These are phyloP conservation scores for Phalaenopsis aphrodite DNA, from an alignment of 106 monocot species.

Conservation along the genomic window DNA sequence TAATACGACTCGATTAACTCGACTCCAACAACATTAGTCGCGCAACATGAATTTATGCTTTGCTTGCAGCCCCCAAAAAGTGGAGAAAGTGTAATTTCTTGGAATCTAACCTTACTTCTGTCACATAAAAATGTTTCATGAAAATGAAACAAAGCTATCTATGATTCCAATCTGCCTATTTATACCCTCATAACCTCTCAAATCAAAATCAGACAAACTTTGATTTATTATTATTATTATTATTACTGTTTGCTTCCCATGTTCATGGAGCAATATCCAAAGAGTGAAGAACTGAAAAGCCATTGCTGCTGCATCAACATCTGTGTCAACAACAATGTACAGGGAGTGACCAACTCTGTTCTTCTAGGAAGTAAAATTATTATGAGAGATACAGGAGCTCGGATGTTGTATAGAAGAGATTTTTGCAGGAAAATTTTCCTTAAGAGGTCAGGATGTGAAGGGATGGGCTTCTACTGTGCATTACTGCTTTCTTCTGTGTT, in stretches of 20 bases:
- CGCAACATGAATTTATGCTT: slow-evolving; percentile 1
- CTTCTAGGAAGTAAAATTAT: slow-evolving; percentile 45
- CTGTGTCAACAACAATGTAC: slow-evolving; percentile 74
- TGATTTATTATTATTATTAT: neutral
- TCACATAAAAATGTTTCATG: neutral
- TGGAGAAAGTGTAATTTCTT: neutral
- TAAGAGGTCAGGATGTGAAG: neutral
- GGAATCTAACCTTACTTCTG: neutral
- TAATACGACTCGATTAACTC: no score
- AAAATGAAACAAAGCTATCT: neutral
- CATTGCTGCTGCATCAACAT: slow-evolving; percentile 39
- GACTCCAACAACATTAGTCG: no score
- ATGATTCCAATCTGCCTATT: slow-evolving; percentile 1
- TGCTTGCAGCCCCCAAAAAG: neutral
- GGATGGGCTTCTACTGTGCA: neutral
- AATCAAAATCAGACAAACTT: neutral
- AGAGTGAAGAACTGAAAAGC: neutral
- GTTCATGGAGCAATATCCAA: slow-evolving; percentile 1
- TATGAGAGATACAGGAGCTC: slow-evolving; percentile 52
- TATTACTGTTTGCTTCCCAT: slow-evolving; percentile 30
- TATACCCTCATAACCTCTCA: neutral
- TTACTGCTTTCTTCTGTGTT: neutral
- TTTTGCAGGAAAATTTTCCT: neutral
- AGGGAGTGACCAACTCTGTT: slow-evolving; percentile 61
- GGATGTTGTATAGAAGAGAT: neutral